These are phyloP conservation scores for Prunus dulcis DNA, from an alignment of 306 rosid species.

Conservation along the genomic window DNA sequence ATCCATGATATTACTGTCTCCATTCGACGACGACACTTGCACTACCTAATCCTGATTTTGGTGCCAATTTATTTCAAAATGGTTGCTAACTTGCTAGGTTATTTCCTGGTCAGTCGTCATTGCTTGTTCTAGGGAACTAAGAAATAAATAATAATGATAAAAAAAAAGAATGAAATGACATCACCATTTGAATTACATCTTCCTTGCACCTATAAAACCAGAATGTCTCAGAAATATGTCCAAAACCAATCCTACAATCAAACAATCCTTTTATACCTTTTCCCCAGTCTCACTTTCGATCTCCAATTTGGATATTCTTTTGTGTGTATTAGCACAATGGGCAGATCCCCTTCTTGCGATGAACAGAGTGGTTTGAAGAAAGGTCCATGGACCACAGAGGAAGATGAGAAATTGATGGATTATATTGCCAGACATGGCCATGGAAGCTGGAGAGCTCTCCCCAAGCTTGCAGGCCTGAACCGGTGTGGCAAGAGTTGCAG, in stretches of 20 bases:
- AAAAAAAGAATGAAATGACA: constrained; percentile 22
- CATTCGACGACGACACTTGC: constrained; percentile 29
- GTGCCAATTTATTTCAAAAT: constrained; percentile 12
- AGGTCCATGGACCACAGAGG: constrained; percentile 97
- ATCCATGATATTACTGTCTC: constrained; percentile 8
- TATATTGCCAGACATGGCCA: constrained; percentile 57
- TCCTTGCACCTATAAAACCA: constrained; percentile 52
- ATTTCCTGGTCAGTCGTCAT: constrained; percentile 32
- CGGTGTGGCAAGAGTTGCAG: constrained; percentile 93
- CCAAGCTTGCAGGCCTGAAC: constrained; percentile 80
- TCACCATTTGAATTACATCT: constrained; percentile 37
- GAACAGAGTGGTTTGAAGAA: constrained; percentile 60
- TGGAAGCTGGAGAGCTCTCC: constrained; percentile 81
- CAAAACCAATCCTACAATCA: constrained; percentile 11
- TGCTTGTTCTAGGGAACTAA: constrained; percentile 21
- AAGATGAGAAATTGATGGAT: constrained; percentile 66
- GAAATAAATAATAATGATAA: neutral
- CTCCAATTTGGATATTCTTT: neutral
- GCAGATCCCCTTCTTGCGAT: constrained; percentile 69
- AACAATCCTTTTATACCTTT: neutral
- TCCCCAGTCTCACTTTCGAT: neutral
- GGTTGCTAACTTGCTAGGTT: constrained; percentile 1
- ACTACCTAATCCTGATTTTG: constrained; percentile 52
- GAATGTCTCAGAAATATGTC: constrained; percentile 7
- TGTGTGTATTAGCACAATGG: constrained; percentile 40